Conservation (phyloP, 2,329 filamentous ascomycete species). For the Teratosphaeria gauchensis region DNA sequence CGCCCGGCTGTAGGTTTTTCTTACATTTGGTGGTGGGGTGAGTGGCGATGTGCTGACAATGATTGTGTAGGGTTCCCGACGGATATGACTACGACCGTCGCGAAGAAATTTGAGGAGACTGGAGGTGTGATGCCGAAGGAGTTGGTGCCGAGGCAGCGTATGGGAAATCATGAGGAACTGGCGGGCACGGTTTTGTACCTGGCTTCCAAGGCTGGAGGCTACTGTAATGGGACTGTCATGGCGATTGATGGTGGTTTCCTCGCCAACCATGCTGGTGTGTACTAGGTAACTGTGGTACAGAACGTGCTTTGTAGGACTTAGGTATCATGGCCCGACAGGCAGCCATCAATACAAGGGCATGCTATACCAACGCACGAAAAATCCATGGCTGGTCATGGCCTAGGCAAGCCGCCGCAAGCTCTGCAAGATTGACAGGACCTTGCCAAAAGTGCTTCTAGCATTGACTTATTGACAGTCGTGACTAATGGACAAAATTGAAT, state of each 20-base stretch:
- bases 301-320: neutral
- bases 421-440: no score
- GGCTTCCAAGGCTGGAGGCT: slow-evolving; percentile 41
- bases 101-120: slow-evolving; percentile 27
- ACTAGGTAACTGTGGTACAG: neutral
- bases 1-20: slow-evolving; percentile 29
- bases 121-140: slow-evolving; percentile 21
- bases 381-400: no score
- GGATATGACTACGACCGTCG: slow-evolving; percentile 33
- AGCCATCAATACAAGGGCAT: no score
- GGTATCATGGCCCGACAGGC: no score
- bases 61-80: slow-evolving; percentile 27
- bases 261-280: slow-evolving; percentile 19
- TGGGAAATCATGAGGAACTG: slow-evolving; percentile 35
- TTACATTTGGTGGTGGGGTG: neutral
- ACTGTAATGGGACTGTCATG: slow-evolving; percentile 45
- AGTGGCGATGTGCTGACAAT: neutral
- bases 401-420: no score
- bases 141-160: slow-evolving; percentile 21
- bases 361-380: no score
- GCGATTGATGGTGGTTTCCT: slow-evolving; percentile 38
- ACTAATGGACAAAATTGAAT: no score
- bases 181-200: slow-evolving; percentile 43
- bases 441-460: no score
- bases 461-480: no score